Percentiles rank a stretch among this genome's conserved stretches.
phyloP scores from a whole-genome alignment of 2,329 filamentous ascomycete genomes.

The Scorias spongiosa region DNA sequence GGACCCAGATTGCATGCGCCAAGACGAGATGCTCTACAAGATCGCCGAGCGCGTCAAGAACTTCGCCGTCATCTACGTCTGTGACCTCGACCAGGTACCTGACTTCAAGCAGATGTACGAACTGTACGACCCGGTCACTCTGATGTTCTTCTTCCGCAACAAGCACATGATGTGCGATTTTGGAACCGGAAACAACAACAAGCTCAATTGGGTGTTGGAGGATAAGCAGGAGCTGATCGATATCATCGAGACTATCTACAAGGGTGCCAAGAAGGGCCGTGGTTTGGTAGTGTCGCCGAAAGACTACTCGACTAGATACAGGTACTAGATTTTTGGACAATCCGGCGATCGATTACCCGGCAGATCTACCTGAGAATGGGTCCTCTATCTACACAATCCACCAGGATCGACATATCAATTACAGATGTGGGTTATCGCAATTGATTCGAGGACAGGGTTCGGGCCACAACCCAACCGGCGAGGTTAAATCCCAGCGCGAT shows the following conservation, averaged over 20 bases:
- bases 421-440: too few relatives aligned
- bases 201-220: conserved; percentile 89
- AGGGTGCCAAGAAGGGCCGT: conserved; percentile 93
- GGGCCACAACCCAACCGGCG: too few relatives aligned
- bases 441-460: too few relatives aligned
- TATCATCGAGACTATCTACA: conserved; percentile 95
- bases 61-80: conserved; percentile 83
- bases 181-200: conserved; percentile 97
- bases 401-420: too few relatives aligned
- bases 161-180: conserved; percentile 99
- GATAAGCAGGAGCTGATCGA: conserved; percentile 98
- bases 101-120: conserved; percentile 95
- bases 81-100: conserved; percentile 78
- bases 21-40: conserved; percentile 89
- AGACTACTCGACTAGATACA: conserved; percentile 58
- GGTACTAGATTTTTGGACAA: conserved; percentile 35
- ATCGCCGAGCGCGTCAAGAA: conserved; percentile 91
- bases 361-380: too few relatives aligned
- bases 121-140: conserved; percentile 66
- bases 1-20: conserved; percentile 64
- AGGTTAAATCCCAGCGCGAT: too few relatives aligned
- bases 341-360: too few relatives aligned
- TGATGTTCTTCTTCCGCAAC: conserved; percentile 97
- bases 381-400: too few relatives aligned
- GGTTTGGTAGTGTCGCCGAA: conserved; percentile 95